These are phyloP conservation scores for Vicia sativa DNA, from an alignment of 306 rosid species.

Conservation along the genomic window DNA sequence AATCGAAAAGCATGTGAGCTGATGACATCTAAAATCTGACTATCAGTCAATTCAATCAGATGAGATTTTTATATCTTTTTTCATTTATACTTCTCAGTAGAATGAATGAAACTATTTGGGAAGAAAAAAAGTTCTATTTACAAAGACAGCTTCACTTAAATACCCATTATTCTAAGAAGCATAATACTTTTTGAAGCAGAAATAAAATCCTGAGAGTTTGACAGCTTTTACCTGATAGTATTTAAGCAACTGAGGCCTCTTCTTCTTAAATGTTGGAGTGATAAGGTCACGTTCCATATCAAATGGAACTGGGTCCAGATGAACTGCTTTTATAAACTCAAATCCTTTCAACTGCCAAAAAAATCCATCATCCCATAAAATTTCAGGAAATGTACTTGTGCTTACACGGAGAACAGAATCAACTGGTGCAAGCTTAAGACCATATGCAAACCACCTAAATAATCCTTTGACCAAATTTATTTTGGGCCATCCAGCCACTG, in stretches of 20 bases:
- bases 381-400: slow-evolving; percentile 32
- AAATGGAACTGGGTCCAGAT: slow-evolving; percentile 82
- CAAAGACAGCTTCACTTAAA: not conserved
- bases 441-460: slow-evolving; percentile 4
- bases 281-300: slow-evolving; percentile 95
- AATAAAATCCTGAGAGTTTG: slow-evolving; percentile 29
- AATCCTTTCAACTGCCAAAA: slow-evolving; percentile 87
- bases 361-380: slow-evolving; percentile 34
- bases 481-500: slow-evolving; percentile 6
- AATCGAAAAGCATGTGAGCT: not conserved
- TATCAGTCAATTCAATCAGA: slow-evolving; percentile 11
- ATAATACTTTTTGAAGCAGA: not conserved
- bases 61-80: not conserved
- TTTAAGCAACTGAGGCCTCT: slow-evolving; percentile 90
- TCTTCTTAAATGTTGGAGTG: slow-evolving; percentile 93
- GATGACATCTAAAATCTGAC: slow-evolving; percentile 3
- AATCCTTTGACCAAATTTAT: not conserved
- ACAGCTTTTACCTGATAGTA: slow-evolving; percentile 68
- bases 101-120: not conserved
- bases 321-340: slow-evolving; percentile 76
- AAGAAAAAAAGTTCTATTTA: not conserved
- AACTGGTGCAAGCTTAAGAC: slow-evolving; percentile 1
- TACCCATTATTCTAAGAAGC: slow-evolving; percentile 8
- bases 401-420: slow-evolving; percentile 7
- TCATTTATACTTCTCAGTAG: not conserved